phyloP scores from a whole-genome alignment of 345 rosid species.

The Camelina hispida region DNA sequence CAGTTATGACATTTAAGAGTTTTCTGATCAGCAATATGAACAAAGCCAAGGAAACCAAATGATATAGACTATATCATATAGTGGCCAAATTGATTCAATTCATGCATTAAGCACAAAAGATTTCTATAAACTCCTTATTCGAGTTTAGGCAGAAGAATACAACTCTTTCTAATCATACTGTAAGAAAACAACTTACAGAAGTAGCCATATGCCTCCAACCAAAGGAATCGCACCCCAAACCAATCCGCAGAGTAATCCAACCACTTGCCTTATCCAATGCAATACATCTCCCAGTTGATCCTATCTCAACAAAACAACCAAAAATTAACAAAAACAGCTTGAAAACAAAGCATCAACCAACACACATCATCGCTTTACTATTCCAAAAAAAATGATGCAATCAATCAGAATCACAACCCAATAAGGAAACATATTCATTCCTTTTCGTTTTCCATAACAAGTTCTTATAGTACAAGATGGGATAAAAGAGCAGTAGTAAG shows the following conservation, averaged over 20 bases:
- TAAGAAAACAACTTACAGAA: slow-evolving; percentile 61
- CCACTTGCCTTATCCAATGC: slow-evolving; percentile 96
- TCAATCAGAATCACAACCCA: not conserved
- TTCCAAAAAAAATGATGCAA: slow-evolving; percentile 35
- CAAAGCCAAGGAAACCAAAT: slow-evolving; percentile 2
- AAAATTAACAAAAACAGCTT: not conserved
- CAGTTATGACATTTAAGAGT: not conserved
- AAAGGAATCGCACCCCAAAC: slow-evolving; percentile 87
- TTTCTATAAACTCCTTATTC: not conserved
- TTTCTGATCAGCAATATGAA: not conserved
- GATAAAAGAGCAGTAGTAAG: not conserved
- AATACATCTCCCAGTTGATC: slow-evolving; percentile 98
- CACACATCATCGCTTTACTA: not conserved
- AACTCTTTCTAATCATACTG: slow-evolving; percentile 2
- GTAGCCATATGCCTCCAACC: slow-evolving; percentile 93
- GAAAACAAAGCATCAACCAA: slow-evolving; percentile 5
- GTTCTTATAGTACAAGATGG: not conserved
- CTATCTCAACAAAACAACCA: slow-evolving; percentile 48
- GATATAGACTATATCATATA: not conserved
- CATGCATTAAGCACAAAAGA: not conserved
- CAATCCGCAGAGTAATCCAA: slow-evolving; percentile 84
- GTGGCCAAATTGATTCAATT: too few species aligned
- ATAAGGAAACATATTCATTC: slow-evolving; percentile 9
- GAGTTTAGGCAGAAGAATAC: not conserved
- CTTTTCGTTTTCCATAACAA: slow-evolving; percentile 1